These are phyloP conservation scores for Iodosphaeria phyllophila DNA, from an alignment of 2,329 filamentous ascomycete genomes.

Conservation along the genomic window DNA sequence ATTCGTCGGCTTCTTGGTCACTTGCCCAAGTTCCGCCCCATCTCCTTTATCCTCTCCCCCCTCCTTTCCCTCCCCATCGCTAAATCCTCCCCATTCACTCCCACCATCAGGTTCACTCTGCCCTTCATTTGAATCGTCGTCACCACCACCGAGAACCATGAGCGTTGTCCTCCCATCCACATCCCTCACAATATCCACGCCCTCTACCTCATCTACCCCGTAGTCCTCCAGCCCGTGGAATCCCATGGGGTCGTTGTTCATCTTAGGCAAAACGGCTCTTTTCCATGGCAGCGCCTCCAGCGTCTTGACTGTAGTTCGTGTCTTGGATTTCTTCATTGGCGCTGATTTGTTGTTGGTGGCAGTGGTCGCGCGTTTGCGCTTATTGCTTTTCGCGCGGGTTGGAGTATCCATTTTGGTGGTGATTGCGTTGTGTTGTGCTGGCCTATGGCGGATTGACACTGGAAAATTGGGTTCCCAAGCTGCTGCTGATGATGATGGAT, in stretches of 20 bases:
- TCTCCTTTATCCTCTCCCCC: conserved; percentile 1
- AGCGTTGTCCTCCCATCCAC: conserved; percentile 8
- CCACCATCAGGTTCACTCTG: conserved; percentile 15
- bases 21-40: background rate
- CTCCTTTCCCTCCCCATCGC: conserved; percentile 23
- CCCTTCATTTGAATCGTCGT: conserved; percentile 5
- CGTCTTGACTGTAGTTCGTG: conserved; percentile 7
- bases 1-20: background rate
- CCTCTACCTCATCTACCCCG: conserved; percentile 73
- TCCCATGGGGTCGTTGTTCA: conserved; percentile 75
- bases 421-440: too few relatives aligned
- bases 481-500: too few relatives aligned
- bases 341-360: background rate
- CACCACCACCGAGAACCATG: conserved; percentile 4
- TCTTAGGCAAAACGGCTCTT: conserved; percentile 48
- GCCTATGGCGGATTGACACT: too few relatives aligned
- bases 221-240: conserved; percentile 89
- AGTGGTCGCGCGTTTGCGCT: too few relatives aligned
- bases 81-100: conserved; percentile 48
- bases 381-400: too few relatives aligned
- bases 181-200: conserved; percentile 43
- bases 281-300: conserved; percentile 39
- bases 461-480: too few relatives aligned
- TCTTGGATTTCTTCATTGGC: conserved; percentile 7
- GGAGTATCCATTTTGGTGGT: too few relatives aligned